phyloP scores from a whole-genome alignment of 768 basidiomycete species.

The Psilocybe subaeruginosa region DNA sequence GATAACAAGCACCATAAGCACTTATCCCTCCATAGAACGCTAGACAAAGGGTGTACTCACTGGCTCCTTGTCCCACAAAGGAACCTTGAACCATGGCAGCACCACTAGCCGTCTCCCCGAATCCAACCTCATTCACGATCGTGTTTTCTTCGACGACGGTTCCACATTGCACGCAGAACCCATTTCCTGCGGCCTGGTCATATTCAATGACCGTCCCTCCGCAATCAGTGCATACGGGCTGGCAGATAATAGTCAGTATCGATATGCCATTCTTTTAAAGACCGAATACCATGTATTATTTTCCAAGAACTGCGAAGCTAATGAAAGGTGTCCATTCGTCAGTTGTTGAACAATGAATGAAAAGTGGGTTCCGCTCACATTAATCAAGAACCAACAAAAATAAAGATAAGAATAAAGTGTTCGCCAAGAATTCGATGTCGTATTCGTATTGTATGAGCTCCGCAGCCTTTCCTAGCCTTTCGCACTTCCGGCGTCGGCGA shows the following conservation, averaged over 20 bases:
- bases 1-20: neutral
- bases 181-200: constrained; percentile 81
- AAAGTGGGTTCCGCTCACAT: neutral
- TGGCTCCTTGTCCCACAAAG: constrained; percentile 89
- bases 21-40: neutral
- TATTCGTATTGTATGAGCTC: no score
- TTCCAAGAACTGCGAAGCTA: no score
- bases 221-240: constrained; percentile 76
- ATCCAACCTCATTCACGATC: constrained; percentile 92
- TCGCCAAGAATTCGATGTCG: neutral
- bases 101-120: constrained; percentile 91
- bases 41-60: constrained; percentile 49
- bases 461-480: no score
- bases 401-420: constrained; percentile 16
- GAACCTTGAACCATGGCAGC: constrained; percentile 96
- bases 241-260: constrained; percentile 1
- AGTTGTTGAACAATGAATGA: no score
- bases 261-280: neutral
- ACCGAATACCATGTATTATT: neutral
- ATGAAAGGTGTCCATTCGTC: no score
- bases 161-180: constrained; percentile 85
- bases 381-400: constrained; percentile 13
- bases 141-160: constrained; percentile 92
- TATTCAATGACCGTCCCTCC: constrained; percentile 87
- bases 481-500: no score